These are phyloP conservation scores for Fusarium globosum DNA, from an alignment of 2,329 filamentous ascomycete species.

Conservation along the genomic window DNA sequence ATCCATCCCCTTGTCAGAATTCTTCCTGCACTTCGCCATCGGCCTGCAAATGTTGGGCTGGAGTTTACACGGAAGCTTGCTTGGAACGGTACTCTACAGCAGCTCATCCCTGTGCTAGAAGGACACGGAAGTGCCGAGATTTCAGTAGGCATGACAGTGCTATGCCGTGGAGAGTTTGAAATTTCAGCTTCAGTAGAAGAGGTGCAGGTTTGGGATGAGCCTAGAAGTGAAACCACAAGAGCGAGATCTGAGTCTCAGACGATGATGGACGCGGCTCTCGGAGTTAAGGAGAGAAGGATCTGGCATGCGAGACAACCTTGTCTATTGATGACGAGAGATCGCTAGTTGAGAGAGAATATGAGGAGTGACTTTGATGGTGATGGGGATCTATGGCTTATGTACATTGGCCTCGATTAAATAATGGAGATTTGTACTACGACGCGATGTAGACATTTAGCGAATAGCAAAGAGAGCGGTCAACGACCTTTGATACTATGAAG, in stretches of 20 bases:
- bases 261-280: constrained; percentile 69
- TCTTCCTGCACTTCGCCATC: constrained; percentile 79
- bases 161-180: constrained; percentile 86
- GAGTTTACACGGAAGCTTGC: constrained; percentile 85
- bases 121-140: constrained; percentile 70
- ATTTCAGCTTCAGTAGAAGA: constrained; percentile 85
- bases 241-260: constrained; percentile 65
- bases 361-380: constrained; percentile 17
- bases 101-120: constrained; percentile 71
- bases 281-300: constrained; percentile 69
- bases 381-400: neutral
- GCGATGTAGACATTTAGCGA: constrained; percentile 24
- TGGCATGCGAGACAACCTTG: constrained; percentile 73
- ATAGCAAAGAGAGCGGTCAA: constrained; percentile 19
- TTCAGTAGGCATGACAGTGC: constrained; percentile 75
- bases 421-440: constrained; percentile 6
- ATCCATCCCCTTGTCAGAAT: constrained; percentile 80
- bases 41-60: constrained; percentile 76
- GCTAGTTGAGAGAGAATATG: constrained; percentile 28
- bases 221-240: constrained; percentile 48
- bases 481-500: constrained; percentile 1
- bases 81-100: constrained; percentile 88
- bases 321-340: constrained; percentile 64
- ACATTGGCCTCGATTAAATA: constrained; percentile 23
- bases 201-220: constrained; percentile 64